Conservation (phyloP, 805 yeast genomes). For the Saturnispora halmiae region DNA sequence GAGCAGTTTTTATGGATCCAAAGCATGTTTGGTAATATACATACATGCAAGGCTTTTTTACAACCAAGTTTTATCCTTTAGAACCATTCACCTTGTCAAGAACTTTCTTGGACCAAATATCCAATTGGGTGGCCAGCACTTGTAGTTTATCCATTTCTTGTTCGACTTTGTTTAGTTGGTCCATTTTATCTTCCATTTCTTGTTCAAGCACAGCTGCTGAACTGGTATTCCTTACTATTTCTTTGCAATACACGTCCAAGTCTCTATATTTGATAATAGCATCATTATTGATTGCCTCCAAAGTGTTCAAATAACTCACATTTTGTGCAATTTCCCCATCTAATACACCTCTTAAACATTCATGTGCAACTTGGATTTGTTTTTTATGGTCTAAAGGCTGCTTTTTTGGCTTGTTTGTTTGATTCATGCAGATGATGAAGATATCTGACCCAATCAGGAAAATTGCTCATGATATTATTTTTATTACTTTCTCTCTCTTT, state of each 20-base stretch:
- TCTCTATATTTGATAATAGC: constrained; percentile 43
- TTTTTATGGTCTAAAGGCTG: constrained; percentile 21
- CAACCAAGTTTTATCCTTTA: too few species aligned
- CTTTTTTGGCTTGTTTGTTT: too few species aligned
- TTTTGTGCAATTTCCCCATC: constrained; percentile 29
- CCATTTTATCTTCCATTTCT: neutral
- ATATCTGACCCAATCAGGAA: too few species aligned
- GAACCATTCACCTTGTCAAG: neutral
- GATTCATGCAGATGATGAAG: too few species aligned
- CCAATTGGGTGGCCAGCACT: constrained; percentile 35
- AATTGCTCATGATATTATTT: too few species aligned
- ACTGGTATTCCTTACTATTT: constrained; percentile 7
- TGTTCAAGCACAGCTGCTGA: constrained; percentile 13
- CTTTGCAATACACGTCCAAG: constrained; percentile 33
- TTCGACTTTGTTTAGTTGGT: constrained; percentile 2
- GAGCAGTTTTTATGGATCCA: too few species aligned
- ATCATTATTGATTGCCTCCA: constrained; percentile 50
- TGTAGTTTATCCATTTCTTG: constrained; percentile 1
- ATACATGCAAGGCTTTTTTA: too few species aligned
- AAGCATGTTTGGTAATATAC: too few species aligned
- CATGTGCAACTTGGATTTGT: constrained; percentile 22
- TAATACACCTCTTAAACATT: constrained; percentile 28
- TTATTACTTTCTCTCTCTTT: too few species aligned
- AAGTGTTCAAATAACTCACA: constrained; percentile 35
- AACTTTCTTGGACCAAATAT: constrained; percentile 19